phyloP scores from a whole-genome alignment of 176 grass and related monocot genomes.

The Bonia amplexicaulis region DNA sequence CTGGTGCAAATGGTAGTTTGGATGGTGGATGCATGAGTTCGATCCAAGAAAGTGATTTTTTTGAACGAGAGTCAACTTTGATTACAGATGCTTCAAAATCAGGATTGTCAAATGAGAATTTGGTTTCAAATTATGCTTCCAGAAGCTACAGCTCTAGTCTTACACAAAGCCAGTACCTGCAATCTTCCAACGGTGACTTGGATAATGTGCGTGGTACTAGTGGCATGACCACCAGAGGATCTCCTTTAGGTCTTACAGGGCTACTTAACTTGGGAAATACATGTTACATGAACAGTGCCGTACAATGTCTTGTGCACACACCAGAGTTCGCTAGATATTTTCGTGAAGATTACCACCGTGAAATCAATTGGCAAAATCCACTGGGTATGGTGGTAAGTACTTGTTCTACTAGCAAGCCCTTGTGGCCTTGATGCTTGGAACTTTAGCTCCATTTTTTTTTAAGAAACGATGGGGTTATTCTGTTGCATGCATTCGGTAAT shows the following conservation, averaged over 20 bases:
- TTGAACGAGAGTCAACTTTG: slow-evolving; percentile 57
- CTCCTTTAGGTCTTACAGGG: slow-evolving; percentile 76
- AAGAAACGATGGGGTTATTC: background rate
- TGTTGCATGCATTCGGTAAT: slow-evolving; percentile 10
- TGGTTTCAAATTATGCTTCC: slow-evolving; percentile 60
- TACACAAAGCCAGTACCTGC: slow-evolving; percentile 45
- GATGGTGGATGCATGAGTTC: slow-evolving; percentile 67
- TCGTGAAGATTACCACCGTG: slow-evolving; percentile 89
- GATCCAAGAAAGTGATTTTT: slow-evolving; percentile 65
- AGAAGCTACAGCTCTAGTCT: slow-evolving; percentile 57
- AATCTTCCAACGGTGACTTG: slow-evolving; percentile 52
- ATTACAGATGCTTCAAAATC: slow-evolving; percentile 57
- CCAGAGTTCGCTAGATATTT: slow-evolving; percentile 95
- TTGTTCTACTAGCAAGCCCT: slow-evolving; percentile 21
- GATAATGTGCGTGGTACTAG: slow-evolving; percentile 59
- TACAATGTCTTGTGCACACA: slow-evolving; percentile 98
- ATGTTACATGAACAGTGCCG: slow-evolving; percentile 98
- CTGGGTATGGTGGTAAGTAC: slow-evolving; percentile 94
- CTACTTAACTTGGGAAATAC: slow-evolving; percentile 96
- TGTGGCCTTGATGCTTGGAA: background rate
- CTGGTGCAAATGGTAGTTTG: slow-evolving; percentile 56
- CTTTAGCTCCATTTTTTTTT: background rate
- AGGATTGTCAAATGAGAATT: slow-evolving; percentile 58
- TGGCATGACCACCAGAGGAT: slow-evolving; percentile 52
- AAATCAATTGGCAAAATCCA: slow-evolving; percentile 99